These are phyloP conservation scores for Chamaenerion angustifolium DNA, from an alignment of 345 rosid species.

Conservation along the genomic window DNA sequence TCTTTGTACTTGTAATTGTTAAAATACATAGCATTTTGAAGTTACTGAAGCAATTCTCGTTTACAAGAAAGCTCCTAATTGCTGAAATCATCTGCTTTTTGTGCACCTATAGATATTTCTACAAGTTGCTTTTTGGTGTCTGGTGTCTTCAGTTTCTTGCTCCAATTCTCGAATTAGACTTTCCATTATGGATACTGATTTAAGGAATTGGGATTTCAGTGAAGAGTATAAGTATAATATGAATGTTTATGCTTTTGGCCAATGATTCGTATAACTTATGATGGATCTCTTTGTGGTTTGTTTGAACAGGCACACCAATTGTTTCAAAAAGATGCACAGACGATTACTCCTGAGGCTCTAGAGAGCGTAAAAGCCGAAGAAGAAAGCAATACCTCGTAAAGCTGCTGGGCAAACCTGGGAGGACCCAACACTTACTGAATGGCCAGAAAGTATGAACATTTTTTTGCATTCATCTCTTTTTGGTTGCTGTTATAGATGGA, in stretches of 20 bases:
- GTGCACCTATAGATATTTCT: no score
- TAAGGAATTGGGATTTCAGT: no score
- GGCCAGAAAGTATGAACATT: conserved; percentile 81
- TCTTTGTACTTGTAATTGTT: no score
- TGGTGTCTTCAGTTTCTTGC: no score
- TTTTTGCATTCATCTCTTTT: not conserved
- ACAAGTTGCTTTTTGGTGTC: no score
- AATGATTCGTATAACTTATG: not conserved
- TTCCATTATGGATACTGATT: no score
- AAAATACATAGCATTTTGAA: no score
- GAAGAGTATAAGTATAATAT: not conserved
- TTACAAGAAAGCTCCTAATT: no score
- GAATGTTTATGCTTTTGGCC: not conserved
- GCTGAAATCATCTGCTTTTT: no score
- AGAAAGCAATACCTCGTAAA: conserved; percentile 90
- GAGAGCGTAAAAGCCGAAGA: conserved; percentile 87
- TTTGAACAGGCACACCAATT: conserved; percentile 71
- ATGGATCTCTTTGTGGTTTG: not conserved
- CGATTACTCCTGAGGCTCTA: conserved; percentile 88
- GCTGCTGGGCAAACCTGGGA: conserved; percentile 96
- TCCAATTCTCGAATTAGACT: no score
- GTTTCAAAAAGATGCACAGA: conserved; percentile 90
- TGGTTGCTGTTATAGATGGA: not conserved
- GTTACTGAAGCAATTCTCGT: no score
- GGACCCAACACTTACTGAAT: conserved; percentile 90